phyloP scores from a whole-genome alignment of 2,329 filamentous ascomycete genomes.

The Neonectria punicea region DNA sequence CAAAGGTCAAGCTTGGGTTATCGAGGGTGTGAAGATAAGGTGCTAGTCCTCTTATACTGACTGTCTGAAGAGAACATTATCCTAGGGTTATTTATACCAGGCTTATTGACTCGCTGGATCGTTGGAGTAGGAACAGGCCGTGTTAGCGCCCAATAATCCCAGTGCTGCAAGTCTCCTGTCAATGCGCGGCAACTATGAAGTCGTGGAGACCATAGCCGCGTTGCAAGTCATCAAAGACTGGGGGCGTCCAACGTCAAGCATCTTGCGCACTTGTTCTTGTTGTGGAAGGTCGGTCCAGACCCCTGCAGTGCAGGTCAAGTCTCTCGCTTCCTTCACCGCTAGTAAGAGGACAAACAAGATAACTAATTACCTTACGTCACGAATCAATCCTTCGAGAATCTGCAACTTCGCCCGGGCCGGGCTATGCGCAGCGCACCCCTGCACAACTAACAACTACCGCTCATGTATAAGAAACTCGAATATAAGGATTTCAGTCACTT shows the following conservation, averaged over 20 bases:
- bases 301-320: background rate
- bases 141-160: background rate
- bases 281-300: conserved; percentile 16
- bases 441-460: background rate
- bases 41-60: conserved; percentile 1
- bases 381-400: background rate
- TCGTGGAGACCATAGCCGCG: background rate
- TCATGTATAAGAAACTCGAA: conserved; percentile 4
- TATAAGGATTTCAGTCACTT: conserved; percentile 12
- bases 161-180: background rate
- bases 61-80: background rate
- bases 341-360: conserved; percentile 2
- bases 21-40: conserved; percentile 10
- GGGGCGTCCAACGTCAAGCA: background rate
- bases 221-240: conserved; percentile 1
- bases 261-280: conserved; percentile 8
- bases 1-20: background rate
- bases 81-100: conserved; percentile 16
- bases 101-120: background rate
- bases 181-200: background rate
- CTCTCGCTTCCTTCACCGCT: conserved; percentile 9
- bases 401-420: background rate
- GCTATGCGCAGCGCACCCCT: background rate
- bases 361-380: background rate
- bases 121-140: background rate